A percentile compares a stretch with the other conserved stretches of the same genome.
Evolutionary conservation across 345 rosid species (phyloP).

Genomic region (Sisymbrium irio): DNA sequence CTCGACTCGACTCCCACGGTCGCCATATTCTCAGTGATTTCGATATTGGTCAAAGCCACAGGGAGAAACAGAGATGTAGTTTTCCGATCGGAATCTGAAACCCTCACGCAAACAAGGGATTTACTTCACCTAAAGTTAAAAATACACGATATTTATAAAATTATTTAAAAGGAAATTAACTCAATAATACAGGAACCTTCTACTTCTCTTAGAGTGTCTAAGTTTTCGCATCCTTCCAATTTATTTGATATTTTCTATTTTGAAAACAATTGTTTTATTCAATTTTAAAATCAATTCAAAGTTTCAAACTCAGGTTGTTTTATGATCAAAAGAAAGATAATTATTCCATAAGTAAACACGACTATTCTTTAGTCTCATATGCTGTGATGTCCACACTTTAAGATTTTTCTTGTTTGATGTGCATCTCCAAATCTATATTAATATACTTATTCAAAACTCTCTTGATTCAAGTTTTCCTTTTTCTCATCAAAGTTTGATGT

Average conservation of each 20-base stretch:
- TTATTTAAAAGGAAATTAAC: neutral
- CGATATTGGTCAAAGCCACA: no score
- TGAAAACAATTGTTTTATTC: no score
- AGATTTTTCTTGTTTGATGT: neutral
- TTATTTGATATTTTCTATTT: no score
- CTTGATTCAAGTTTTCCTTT: no score
- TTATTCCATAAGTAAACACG: no score
- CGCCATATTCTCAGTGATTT: conserved; percentile 36
- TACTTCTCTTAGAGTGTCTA: neutral
- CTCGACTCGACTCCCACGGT: conserved; percentile 42
- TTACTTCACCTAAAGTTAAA: neutral
- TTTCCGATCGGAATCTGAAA: conserved; percentile 26
- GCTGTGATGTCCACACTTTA: neutral
- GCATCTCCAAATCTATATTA: neutral
- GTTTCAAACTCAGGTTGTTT: no score
- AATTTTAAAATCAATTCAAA: no score
- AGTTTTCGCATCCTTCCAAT: neutral
- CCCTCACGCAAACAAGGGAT: conserved; percentile 7
- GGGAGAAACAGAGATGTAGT: neutral
- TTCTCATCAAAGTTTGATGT: no score
- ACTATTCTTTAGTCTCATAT: neutral
- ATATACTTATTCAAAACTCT: no score
- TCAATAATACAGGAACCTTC: neutral
- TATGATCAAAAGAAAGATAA: neutral
- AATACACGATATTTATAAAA: neutral